A percentile compares a stretch with the other conserved stretches of the same genome.
These are phyloP conservation scores for Brasenia schreberi DNA, from an alignment of 164 flowering plant species.

Conservation along the genomic window DNA sequence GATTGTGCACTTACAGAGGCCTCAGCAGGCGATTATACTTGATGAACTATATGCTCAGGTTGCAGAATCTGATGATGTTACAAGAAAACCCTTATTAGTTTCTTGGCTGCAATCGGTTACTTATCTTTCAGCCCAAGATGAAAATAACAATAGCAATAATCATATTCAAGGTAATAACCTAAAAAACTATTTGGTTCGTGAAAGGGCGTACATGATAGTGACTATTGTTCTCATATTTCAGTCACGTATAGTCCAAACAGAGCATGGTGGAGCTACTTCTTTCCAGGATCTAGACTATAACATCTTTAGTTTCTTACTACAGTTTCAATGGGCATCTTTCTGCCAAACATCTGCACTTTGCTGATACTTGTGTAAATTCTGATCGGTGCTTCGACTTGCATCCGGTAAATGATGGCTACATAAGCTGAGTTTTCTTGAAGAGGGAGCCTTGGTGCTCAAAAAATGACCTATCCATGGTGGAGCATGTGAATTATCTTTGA, in stretches of 20 bases:
- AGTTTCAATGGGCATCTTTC: too few species aligned
- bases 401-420: conserved; percentile 1
- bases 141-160: conserved; percentile 8
- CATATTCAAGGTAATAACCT: background rate
- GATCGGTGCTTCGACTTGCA: background rate
- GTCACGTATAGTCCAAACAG: conserved; percentile 12
- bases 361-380: background rate
- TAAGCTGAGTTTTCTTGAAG: conserved; percentile 12
- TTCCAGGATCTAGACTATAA: background rate
- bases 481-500: too few species aligned
- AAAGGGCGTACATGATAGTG: background rate
- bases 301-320: too few species aligned
- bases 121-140: conserved; percentile 44
- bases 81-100: conserved; percentile 70
- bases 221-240: conserved; percentile 4
- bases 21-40: conserved; percentile 55
- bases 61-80: conserved; percentile 89
- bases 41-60: conserved; percentile 57
- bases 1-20: conserved; percentile 44
- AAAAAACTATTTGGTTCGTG: background rate
- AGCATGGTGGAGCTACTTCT: background rate
- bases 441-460: conserved; percentile 19
- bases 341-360: background rate
- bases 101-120: conserved; percentile 93
- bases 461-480: background rate